Evolutionary conservation across 2,329 filamentous ascomycete species (phyloP).

Genomic region (Aspergillus fructus): DNA sequence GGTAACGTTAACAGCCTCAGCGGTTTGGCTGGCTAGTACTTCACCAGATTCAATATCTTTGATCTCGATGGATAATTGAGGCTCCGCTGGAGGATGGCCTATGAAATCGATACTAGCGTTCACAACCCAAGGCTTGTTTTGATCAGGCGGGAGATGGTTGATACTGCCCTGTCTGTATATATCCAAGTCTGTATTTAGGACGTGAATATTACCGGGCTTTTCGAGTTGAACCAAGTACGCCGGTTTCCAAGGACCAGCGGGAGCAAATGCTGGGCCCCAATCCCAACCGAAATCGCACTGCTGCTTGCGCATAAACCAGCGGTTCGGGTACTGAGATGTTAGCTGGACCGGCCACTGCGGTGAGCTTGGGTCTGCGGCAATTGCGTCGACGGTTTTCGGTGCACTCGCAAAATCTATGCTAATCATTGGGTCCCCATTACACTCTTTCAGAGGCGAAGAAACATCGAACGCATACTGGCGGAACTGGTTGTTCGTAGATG

Average conservation of each 20-base stretch:
- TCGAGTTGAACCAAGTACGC: slow-evolving; percentile 57
- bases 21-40: slow-evolving; percentile 36
- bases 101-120: slow-evolving; percentile 62
- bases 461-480: slow-evolving; percentile 62
- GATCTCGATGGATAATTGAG: slow-evolving; percentile 49
- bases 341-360: slow-evolving; percentile 54
- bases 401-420: slow-evolving; percentile 59
- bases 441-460: slow-evolving; percentile 46
- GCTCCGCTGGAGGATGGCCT: slow-evolving; percentile 47
- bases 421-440: slow-evolving; percentile 41
- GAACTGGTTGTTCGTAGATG: slow-evolving; percentile 62
- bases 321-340: slow-evolving; percentile 53
- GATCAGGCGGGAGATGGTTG: slow-evolving; percentile 58
- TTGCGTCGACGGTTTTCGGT: slow-evolving; percentile 52
- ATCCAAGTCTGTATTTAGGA: slow-evolving; percentile 57
- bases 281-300: slow-evolving; percentile 67
- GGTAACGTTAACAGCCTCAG: slow-evolving; percentile 44
- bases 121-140: slow-evolving; percentile 58
- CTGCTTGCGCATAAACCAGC: slow-evolving; percentile 60
- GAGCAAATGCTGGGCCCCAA: slow-evolving; percentile 62
- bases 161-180: slow-evolving; percentile 60
- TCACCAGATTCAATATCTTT: slow-evolving; percentile 41
- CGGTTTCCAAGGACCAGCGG: slow-evolving; percentile 63
- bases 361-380: slow-evolving; percentile 51
- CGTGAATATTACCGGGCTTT: slow-evolving; percentile 42